phyloP scores from a whole-genome alignment of 1,139 yeast species.

The Suhomyces kunorum region DNA sequence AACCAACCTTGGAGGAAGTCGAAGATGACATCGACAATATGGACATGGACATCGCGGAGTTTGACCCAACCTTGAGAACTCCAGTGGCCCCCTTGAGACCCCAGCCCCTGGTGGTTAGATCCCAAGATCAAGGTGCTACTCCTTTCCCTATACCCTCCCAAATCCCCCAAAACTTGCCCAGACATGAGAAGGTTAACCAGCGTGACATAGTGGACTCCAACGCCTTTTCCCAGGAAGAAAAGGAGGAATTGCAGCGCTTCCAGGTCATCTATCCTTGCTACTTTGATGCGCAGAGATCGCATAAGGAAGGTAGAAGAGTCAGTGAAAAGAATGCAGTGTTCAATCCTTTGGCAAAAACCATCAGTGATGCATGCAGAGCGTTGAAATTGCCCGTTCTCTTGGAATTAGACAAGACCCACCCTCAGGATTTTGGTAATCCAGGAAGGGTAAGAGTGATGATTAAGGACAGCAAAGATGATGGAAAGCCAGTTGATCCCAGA shows the following conservation, averaged over 20 bases:
- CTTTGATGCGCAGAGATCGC: slow-evolving; percentile 77
- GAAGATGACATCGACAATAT: slow-evolving; percentile 85
- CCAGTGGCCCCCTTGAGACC: slow-evolving; percentile 70
- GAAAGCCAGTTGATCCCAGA: slow-evolving; percentile 36
- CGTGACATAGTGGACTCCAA: slow-evolving; percentile 40
- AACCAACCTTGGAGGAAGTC: slow-evolving; percentile 83
- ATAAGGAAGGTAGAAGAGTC: slow-evolving; percentile 83
- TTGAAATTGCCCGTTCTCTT: slow-evolving; percentile 56
- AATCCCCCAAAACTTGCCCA: slow-evolving; percentile 11
- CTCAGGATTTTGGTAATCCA: slow-evolving; percentile 96
- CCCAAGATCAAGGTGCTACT: slow-evolving; percentile 48
- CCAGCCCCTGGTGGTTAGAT: slow-evolving; percentile 58
- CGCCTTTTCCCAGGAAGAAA: slow-evolving; percentile 49
- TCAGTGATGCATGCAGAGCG: slow-evolving; percentile 63
- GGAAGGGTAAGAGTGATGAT: slow-evolving; percentile 83
- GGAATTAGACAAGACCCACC: slow-evolving; percentile 86
- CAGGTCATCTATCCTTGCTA: slow-evolving; percentile 88
- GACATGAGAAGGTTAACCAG: slow-evolving; percentile 13
- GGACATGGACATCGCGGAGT: slow-evolving; percentile 91
- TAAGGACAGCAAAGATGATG: slow-evolving; percentile 47
- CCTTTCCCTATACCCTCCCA: slow-evolving; percentile 27
- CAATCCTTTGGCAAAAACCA: slow-evolving; percentile 83
- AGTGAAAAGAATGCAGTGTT: slow-evolving; percentile 64
- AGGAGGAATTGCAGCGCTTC: slow-evolving; percentile 63
- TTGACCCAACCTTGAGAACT: slow-evolving; percentile 71